Base-by-base conservation (phyloP, 306 rosid genomes). In the Rosa rugosa region DNA sequence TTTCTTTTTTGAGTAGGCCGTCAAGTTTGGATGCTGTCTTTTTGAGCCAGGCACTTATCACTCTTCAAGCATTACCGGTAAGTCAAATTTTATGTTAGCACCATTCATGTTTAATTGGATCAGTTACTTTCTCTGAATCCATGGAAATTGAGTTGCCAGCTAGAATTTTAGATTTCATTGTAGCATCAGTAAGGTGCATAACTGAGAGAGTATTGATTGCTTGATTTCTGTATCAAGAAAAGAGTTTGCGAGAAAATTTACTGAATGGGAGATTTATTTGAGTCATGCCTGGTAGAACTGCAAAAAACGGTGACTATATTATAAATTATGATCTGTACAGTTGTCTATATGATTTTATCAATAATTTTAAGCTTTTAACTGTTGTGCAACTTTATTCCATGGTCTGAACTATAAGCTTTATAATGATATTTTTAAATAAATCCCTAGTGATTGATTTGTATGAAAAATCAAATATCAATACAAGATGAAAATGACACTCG, bases 21-120 rank as follows among this genome's bases (percentile, higher is more conserved):
- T 91, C 99, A 60, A 96, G 99, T 77, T 79, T 96, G 83, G 99
- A 96, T 85, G 98, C 99, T 23, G 79, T 91, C 74, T 91, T 93
- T 87, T 86, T 91, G 67, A 96, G 97, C 0, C 99, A 93, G 82
- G 89, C 87, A 76, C 88, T 93, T 22, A 80, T 91, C 74, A 80
- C 75, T 82, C 92, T 93, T 87, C 90, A 91, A 67, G 96, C 93
- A 70, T 86, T 96, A 79, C 97, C 98, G 22, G 99, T 96, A 87
- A 93, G 98, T 86, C 84, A 82, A 60, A 63, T 25, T 75, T 27
- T 45, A 63, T 62, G 50, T 62, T 46, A 27, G 57, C 46, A 46
- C 13, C n/a, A 20, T 45, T 60, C 36, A 60, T 31, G 31, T 75
- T 60, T 17, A 17, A 25, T 42, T 75, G 31, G 25, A 62, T 42